phyloP scores from a whole-genome alignment of 192 early-diverging fungal genomes.

The Cetraspora pellucida region DNA sequence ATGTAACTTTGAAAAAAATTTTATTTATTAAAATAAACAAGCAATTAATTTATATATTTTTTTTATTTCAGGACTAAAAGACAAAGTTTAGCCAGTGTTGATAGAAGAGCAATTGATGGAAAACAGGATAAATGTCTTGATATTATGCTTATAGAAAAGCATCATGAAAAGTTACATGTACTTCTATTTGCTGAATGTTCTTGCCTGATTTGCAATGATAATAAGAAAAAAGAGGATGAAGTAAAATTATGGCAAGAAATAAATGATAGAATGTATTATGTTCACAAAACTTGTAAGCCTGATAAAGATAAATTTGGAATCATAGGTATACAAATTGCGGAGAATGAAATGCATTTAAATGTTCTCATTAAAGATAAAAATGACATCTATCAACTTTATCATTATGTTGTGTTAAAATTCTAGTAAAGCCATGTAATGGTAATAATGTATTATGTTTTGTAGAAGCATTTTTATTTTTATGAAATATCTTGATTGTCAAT shows the following conservation, averaged over 20 bases:
- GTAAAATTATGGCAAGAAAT: slow-evolving; percentile 6
- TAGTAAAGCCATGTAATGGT: background rate
- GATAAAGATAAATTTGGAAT: slow-evolving; percentile 7
- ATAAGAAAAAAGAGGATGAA: background rate
- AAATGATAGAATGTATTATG: background rate
- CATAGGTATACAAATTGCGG: background rate
- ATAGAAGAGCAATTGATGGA: background rate
- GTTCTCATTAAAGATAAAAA: background rate
- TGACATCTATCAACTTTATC: background rate
- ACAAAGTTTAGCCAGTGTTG: background rate
- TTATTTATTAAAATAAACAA: background rate
- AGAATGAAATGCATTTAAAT: background rate
- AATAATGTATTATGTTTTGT: background rate
- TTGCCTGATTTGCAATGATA: background rate
- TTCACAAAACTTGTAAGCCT: background rate
- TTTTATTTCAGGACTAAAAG: background rate
- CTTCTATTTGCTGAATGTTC: slow-evolving; percentile 4
- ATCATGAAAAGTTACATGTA: background rate
- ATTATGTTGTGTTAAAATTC: background rate
- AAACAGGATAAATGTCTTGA: background rate
- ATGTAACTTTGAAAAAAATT: background rate
- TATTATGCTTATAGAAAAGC: background rate
- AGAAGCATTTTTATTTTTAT: slow-evolving; percentile 3
- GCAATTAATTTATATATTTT: background rate
- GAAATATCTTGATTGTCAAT: background rate